A percentile compares a stretch with the other conserved stretches of the same genome.
Conservation (phyloP, 1,284 basidiomycete species). For the Irpex rosettiformis region DNA sequence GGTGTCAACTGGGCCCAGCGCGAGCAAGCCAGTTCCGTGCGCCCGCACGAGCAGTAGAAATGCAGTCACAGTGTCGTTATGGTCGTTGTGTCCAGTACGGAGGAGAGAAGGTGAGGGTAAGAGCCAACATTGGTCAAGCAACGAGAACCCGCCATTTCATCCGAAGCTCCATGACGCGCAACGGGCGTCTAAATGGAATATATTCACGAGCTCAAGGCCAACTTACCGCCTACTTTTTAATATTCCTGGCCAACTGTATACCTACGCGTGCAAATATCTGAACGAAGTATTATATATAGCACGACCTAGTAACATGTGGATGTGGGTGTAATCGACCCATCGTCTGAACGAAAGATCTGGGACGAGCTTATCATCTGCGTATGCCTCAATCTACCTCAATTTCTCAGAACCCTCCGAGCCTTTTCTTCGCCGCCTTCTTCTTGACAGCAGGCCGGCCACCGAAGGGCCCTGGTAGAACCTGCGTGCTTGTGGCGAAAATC, state of each 20-base stretch:
- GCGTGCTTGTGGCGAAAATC: constrained; percentile 52
- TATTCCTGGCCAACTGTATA: too few species aligned
- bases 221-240: too few species aligned
- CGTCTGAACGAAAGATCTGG: not conserved
- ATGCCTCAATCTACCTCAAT: not conserved
- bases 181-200: not conserved
- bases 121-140: constrained; percentile 1
- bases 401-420: constrained; percentile 73
- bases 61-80: constrained; percentile 19
- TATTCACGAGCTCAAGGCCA: not conserved
- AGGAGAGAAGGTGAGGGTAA: constrained; percentile 5
- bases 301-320: not conserved
- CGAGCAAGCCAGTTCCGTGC: constrained; percentile 58
- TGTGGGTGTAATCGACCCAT: not conserved
- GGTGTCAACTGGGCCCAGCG: constrained; percentile 47
- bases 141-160: not conserved
- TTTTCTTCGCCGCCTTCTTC: constrained; percentile 65
- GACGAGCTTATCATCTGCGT: not conserved
- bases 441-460: constrained; percentile 56
- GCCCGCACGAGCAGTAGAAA: constrained; percentile 39
- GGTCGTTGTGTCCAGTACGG: constrained; percentile 9
- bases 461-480: constrained; percentile 67
- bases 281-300: not conserved
- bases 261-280: not conserved
- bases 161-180: constrained; percentile 1